Conservation (phyloP, 768 basidiomycete genomes). For the Collybiopsis confluens region DNA sequence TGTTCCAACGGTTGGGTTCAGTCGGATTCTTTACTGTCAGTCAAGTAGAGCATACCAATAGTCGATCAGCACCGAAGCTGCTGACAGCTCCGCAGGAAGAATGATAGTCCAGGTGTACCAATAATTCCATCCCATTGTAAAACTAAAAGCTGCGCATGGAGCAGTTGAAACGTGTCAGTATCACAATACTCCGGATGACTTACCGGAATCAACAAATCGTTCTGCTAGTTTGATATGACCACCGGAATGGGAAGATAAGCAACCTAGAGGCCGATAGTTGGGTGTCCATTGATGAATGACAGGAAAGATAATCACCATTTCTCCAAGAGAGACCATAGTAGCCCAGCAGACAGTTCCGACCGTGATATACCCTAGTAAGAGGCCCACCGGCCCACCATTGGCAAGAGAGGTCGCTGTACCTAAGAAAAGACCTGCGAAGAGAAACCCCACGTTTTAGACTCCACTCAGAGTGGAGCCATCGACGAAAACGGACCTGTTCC, state of each 20-base stretch:
- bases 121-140: slow-evolving; percentile 52
- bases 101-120: slow-evolving; percentile 64
- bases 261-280: slow-evolving; percentile 30
- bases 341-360: slow-evolving; percentile 62
- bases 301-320: slow-evolving; percentile 23
- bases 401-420: slow-evolving; percentile 20
- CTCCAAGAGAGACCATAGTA: slow-evolving; percentile 39
- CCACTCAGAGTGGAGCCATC: no score
- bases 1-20: no score
- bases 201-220: slow-evolving; percentile 75
- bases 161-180: no score
- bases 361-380: slow-evolving; percentile 64
- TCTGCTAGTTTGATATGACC: slow-evolving; percentile 79
- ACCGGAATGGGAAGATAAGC: slow-evolving; percentile 77
- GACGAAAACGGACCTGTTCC: slow-evolving; percentile 65
- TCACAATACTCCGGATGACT: no score
- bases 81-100: slow-evolving; percentile 69
- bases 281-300: slow-evolving; percentile 13
- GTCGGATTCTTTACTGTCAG: no score
- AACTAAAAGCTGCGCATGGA: slow-evolving; percentile 12
- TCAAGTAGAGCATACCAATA: no score
- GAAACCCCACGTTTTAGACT: slow-evolving; percentile 25
- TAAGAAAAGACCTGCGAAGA: slow-evolving; percentile 20
- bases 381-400: slow-evolving; percentile 45
- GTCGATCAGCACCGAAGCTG: slow-evolving; percentile 71